phyloP scores from a whole-genome alignment of 2,329 filamentous ascomycete species.

The Arthroderma sp. region DNA sequence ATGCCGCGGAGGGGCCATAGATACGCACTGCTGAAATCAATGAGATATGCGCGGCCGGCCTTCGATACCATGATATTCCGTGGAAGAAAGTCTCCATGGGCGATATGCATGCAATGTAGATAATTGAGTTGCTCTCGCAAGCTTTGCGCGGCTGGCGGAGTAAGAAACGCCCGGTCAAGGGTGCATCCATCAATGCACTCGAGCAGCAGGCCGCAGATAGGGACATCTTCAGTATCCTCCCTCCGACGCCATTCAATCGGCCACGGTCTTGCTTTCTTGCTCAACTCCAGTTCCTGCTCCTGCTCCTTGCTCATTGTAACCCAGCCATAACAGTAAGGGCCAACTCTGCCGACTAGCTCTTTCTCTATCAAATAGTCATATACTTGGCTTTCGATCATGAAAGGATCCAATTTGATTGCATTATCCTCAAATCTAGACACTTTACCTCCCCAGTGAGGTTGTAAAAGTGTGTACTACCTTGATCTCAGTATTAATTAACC shows the following conservation, averaged over 20 bases:
- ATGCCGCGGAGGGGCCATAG: neutral
- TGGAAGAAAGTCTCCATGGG: conserved; percentile 2
- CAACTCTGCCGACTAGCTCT: conserved; percentile 4
- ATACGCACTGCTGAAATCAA: conserved; percentile 4
- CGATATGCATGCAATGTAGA: conserved; percentile 5
- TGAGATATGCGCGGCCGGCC: conserved; percentile 1
- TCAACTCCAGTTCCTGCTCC: neutral
- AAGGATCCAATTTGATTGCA: conserved; percentile 6
- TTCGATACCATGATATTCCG: conserved; percentile 6
- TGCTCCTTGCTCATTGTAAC: conserved; percentile 3
- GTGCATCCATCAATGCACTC: conserved; percentile 5
- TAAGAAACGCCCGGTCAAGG: neutral
- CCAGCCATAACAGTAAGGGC: conserved; percentile 5
- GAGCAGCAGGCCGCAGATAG: conserved; percentile 4
- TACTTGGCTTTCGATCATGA: conserved; percentile 8
- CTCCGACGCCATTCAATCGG: conserved; percentile 2
- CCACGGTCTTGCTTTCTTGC: neutral
- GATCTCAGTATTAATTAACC: neutral
- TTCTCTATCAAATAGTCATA: conserved; percentile 7
- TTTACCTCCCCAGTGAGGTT: conserved; percentile 3
- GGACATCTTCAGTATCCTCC: conserved; percentile 2
- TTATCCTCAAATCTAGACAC: conserved; percentile 1
- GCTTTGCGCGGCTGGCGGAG: conserved; percentile 1
- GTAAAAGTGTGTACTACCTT: conserved; percentile 2
- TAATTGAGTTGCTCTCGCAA: conserved; percentile 3